Evolutionary conservation across 2,329 filamentous ascomycete genomes (phyloP), one percentile per base, ranked within the genome.

Genomic region (Tolypocladium inflatum): DNA sequence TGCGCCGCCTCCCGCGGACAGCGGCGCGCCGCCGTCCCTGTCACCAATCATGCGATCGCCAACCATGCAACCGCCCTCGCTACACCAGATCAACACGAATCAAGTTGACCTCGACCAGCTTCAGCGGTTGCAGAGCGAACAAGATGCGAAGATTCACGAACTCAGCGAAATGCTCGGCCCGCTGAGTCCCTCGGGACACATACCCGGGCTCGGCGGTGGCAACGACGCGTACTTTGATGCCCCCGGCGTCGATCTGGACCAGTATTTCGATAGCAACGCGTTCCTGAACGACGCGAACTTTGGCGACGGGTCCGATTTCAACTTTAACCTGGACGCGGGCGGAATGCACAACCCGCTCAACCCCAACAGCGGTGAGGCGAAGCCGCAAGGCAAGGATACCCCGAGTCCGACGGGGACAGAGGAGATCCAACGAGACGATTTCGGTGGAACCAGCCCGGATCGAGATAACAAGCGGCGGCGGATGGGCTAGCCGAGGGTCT

Each of bases 51-150:
- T 84, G 60, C 71, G 74, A 8, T 73, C 76, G 30, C 67, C 76
- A 4, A 67, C 70, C 8, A 71, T 79, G 62, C 70, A 71, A 1
- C 72, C 74, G 4, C 78, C 80, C 1, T 81, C 82, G 0, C 74
- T 90, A 23, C 78, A 82, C 55, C 80, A 86, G 43, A 82, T 94
- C 61, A 82, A 80, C 52, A 82, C 82, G 60, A 92, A 88, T 5
- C 81, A 88, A 61, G 79, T 87, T 17, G 89, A 96, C 61, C 82
- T 97, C 35, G 89, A 94, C 55, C 81, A 88, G 37, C 79, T 97
- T 2, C 84, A 90, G 62, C 87, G 86, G 50, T 78, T 96, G 66
- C 90, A 95, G 68, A 83, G 84, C 30, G 86, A 93, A 60, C 91
- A 96, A 66, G 86, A 88, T 60, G 81, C 81, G 54, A 88, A 89